Percentiles rank a stretch among this genome's conserved stretches.
phyloP scores from a whole-genome alignment of 495 filamentous ascomycete species.

The Lichina pygmaea region DNA sequence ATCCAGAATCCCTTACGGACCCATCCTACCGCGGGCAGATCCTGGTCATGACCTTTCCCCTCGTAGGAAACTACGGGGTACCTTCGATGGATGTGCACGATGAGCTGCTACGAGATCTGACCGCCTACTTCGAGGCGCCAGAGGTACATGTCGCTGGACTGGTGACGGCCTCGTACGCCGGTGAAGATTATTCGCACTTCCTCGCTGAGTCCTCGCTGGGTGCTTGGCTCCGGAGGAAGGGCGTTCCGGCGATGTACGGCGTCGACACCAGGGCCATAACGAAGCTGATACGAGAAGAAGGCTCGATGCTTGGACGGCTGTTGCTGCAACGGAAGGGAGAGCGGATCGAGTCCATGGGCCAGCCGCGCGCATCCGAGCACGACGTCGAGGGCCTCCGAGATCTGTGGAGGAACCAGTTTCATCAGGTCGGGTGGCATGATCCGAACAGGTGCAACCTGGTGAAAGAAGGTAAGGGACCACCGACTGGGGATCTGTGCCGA shows the following conservation, averaged over 20 bases:
- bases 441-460: constrained; percentile 84
- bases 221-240: constrained; percentile 85
- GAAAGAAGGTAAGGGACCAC: constrained; percentile 44
- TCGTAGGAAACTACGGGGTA: constrained; percentile 83
- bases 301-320: constrained; percentile 89
- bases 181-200: constrained; percentile 85
- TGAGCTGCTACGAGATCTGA: constrained; percentile 52
- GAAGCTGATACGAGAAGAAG: constrained; percentile 75
- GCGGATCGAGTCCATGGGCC: constrained; percentile 4
- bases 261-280: constrained; percentile 86
- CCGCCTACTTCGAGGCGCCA: constrained; percentile 72
- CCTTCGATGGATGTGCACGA: constrained; percentile 63
- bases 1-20: constrained; percentile 84
- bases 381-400: constrained; percentile 6
- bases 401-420: constrained; percentile 42
- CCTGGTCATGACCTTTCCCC: constrained; percentile 69
- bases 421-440: constrained; percentile 63
- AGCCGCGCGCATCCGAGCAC: constrained; percentile 8
- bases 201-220: constrained; percentile 72
- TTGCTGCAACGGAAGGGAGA: constrained; percentile 17
- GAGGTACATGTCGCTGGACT: constrained; percentile 84
- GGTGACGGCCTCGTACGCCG: constrained; percentile 69
- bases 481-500: too few relatives aligned
- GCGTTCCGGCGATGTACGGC: constrained; percentile 85
- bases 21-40: constrained; percentile 85